Conservation (phyloP, 2,329 filamentous ascomycete genomes). For the Phaeosphaeriaceae sp. region DNA sequence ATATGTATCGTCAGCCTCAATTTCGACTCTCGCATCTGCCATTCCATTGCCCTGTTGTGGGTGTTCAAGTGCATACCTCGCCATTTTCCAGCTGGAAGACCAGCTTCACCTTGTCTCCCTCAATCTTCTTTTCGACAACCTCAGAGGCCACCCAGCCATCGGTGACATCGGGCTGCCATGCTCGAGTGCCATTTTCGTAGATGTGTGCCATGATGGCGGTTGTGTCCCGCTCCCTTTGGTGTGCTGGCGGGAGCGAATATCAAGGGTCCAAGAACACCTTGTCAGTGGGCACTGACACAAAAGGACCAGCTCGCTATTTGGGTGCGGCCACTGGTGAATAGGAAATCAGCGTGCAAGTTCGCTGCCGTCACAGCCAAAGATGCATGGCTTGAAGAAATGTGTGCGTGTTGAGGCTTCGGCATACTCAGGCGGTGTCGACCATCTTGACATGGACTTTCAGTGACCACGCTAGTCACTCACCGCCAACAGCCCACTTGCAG, state of each 20-base stretch:
- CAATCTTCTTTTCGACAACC: constrained; percentile 81
- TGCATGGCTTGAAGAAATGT: constrained; percentile 23
- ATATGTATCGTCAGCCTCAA: constrained; percentile 20
- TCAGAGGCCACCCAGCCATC: constrained; percentile 98
- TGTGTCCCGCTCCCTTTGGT: constrained; percentile 35
- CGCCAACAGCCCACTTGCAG: constrained; percentile 28
- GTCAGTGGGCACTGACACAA: constrained; percentile 14
- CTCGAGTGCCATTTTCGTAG: constrained; percentile 95
- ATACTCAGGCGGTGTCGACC: constrained; percentile 7
- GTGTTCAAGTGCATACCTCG: constrained; percentile 65
- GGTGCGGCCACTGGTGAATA: constrained; percentile 21
- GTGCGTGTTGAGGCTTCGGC: constrained; percentile 3
- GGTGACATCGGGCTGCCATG: constrained; percentile 95
- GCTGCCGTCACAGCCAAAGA: constrained; percentile 37
- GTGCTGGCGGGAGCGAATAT: constrained; percentile 18
- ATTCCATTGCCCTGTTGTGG: not conserved
- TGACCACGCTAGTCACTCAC: constrained; percentile 28
- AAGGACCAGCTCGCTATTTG: constrained; percentile 24
- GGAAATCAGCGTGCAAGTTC: constrained; percentile 28
- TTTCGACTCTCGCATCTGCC: not conserved
- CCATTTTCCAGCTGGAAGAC: constrained; percentile 91
- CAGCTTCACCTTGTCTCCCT: constrained; percentile 86
- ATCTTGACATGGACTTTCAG: constrained; percentile 25
- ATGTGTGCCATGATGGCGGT: constrained; percentile 76
- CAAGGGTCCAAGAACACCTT: constrained; percentile 36